Evolutionary conservation across 352 stramenopile genomes (phyloP).

Genomic region (Thalassiosira gravida): DNA sequence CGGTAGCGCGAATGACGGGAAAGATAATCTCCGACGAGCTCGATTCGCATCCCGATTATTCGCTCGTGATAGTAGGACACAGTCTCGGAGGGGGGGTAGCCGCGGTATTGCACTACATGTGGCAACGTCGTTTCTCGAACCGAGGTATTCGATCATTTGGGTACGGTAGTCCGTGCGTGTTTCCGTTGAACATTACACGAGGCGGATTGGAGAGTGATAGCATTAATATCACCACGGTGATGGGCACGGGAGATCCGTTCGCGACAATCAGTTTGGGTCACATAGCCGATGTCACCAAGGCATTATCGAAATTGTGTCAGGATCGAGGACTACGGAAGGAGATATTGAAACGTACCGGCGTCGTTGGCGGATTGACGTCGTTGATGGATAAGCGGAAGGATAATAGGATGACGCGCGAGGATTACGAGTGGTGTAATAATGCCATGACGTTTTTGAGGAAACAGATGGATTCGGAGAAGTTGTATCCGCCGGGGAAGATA

Average conservation of each 20-base stretch:
- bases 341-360: slow-evolving; percentile 52
- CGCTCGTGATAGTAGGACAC: slow-evolving; percentile 72
- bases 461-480: slow-evolving; percentile 61
- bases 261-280: slow-evolving; percentile 71
- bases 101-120: slow-evolving; percentile 64
- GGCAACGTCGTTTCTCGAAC: slow-evolving; percentile 52
- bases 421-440: slow-evolving; percentile 56
- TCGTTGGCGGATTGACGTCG: too few relatives aligned
- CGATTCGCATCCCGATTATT: slow-evolving; percentile 53
- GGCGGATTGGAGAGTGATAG: slow-evolving; percentile 21
- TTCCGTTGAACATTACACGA: too few relatives aligned
- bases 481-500: slow-evolving; percentile 69
- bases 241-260: slow-evolving; percentile 76
- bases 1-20: slow-evolving; percentile 49
- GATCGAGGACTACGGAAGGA: slow-evolving; percentile 59
- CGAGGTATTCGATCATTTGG: too few relatives aligned
- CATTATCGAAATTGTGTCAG: slow-evolving; percentile 59
- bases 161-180: too few relatives aligned
- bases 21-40: slow-evolving; percentile 65
- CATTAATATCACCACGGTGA: slow-evolving; percentile 63
- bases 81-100: slow-evolving; percentile 69
- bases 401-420: slow-evolving; percentile 37
- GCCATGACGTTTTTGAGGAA: slow-evolving; percentile 57
- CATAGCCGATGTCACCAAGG: slow-evolving; percentile 63
- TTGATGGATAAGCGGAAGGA: slow-evolving; percentile 9